A percentile compares a stretch with the other conserved stretches of the same genome.
These are phyloP conservation scores for Lentinula boryana DNA, from an alignment of 768 basidiomycete genomes.

Conservation along the genomic window DNA sequence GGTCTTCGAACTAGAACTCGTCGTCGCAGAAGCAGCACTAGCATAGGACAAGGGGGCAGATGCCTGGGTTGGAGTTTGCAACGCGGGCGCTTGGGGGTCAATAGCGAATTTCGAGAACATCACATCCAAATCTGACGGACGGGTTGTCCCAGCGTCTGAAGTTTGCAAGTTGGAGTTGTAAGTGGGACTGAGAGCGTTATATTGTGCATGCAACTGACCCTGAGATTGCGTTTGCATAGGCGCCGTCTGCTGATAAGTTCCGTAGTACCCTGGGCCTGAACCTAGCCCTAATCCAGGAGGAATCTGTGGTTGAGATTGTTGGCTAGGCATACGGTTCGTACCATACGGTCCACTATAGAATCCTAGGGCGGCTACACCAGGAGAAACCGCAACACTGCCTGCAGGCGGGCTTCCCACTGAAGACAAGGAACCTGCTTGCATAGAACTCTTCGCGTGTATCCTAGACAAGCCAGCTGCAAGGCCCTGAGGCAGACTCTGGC, in stretches of 20 bases:
- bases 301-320: not conserved
- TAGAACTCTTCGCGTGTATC: constrained; percentile 67
- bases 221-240: not conserved
- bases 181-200: not conserved
- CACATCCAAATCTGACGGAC: not conserved
- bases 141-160: not conserved
- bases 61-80: not conserved
- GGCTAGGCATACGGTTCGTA: not conserved
- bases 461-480: constrained; percentile 88
- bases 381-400: constrained; percentile 13
- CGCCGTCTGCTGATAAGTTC: not conserved
- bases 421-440: constrained; percentile 29
- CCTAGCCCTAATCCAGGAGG: not conserved
- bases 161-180: not conserved
- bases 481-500: constrained; percentile 87
- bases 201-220: not conserved
- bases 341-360: constrained; percentile 6
- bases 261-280: not conserved
- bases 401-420: constrained; percentile 6
- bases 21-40: not conserved
- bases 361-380: constrained; percentile 8
- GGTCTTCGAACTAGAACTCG: not conserved
- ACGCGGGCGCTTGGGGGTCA: not conserved
- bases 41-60: not conserved
- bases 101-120: not conserved